Base-by-base conservation (phyloP, 805 yeast species). In the Schwanniomyces vanrijiae region DNA sequence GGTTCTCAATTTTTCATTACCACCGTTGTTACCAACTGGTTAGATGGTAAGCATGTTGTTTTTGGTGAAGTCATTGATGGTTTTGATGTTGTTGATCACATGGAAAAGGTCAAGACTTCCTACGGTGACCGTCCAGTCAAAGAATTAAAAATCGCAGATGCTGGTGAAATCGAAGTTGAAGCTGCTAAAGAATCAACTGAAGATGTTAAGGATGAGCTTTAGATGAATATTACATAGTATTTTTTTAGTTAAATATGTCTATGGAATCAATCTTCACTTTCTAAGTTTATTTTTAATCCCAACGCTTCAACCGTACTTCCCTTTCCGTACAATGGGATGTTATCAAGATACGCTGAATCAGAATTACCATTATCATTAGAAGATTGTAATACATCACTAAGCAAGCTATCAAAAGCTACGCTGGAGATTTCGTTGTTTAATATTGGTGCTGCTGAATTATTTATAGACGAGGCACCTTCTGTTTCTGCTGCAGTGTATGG, bases 1-100 rank as follows among this genome's bases (percentile, higher is more conserved):
- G 97, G 97, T 18, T 90, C 96, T 31, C 97, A 90, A 71, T 91
- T 91, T 66, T 91, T 91, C 79, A 86, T 94, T 73, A 90, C 96
- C 61, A 91, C 97, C 22, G 96, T 87, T 19, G 78, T 81, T 29
- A 89, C 97, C 47, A 73, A 85, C 42, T 94, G 99, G 98, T 81
- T 94, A 63, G 90, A 94, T 63, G 94, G 95, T 54, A 83, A 76
- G 58, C 99, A 94, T 69, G 99, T 94, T 63, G 99, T 94, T 37
- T 94, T 94, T 61, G 99, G 99, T 55, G 89, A 90, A 72, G 97
- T 94, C 46, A 48, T 90, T 14, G 90, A 86, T 47, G 98, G 98
- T 42, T 77, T 83, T 75, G 96, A 92, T 54, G 81, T 90, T 43
- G 88, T 92, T 46, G 69, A 77, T 55, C 76, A 80, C 67, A 82